phyloP scores from a whole-genome alignment of 306 rosid species.

The Gillenia trifoliata region DNA sequence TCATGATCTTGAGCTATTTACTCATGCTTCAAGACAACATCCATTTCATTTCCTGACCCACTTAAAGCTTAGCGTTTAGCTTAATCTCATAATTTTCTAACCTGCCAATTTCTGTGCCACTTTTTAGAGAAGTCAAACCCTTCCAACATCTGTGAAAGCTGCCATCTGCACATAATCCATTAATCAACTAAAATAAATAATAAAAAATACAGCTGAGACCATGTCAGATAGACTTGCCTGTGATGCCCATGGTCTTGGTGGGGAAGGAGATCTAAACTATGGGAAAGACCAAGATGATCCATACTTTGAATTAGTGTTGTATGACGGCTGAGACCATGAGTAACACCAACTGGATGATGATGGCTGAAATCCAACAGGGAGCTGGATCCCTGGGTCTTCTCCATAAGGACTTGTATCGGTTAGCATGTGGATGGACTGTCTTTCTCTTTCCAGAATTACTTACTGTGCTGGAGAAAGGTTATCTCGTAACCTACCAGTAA shows the following conservation, averaged over 20 bases:
- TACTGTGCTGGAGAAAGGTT: constrained; percentile 57
- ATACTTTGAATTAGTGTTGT: constrained; percentile 45
- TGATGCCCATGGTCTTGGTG: constrained; percentile 69
- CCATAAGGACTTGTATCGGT: constrained; percentile 63
- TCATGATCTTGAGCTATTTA: background rate
- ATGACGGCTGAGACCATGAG: constrained; percentile 44
- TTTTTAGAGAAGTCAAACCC: constrained; percentile 59
- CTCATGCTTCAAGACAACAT: background rate
- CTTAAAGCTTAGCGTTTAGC: constrained; percentile 17
- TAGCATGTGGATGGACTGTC: constrained; percentile 39
- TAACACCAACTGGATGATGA: constrained; percentile 33
- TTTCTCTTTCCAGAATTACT: constrained; percentile 54
- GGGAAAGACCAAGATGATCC: constrained; percentile 51
- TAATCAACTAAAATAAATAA: background rate
- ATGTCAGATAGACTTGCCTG: constrained; percentile 34
- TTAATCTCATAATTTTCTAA: constrained; percentile 21
- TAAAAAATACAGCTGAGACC: background rate
- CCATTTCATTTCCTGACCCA: constrained; percentile 6
- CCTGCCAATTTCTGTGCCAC: constrained; percentile 84
- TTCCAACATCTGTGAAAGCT: constrained; percentile 46
- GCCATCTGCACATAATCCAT: constrained; percentile 43
- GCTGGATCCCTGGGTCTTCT: constrained; percentile 51
- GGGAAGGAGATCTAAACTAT: constrained; percentile 61
- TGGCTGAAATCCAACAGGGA: constrained; percentile 39
- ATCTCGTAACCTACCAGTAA: constrained; percentile 88